Base-by-base conservation (phyloP, 2,329 filamentous ascomycete species). In the Drechslerella coelobrocha region DNA sequence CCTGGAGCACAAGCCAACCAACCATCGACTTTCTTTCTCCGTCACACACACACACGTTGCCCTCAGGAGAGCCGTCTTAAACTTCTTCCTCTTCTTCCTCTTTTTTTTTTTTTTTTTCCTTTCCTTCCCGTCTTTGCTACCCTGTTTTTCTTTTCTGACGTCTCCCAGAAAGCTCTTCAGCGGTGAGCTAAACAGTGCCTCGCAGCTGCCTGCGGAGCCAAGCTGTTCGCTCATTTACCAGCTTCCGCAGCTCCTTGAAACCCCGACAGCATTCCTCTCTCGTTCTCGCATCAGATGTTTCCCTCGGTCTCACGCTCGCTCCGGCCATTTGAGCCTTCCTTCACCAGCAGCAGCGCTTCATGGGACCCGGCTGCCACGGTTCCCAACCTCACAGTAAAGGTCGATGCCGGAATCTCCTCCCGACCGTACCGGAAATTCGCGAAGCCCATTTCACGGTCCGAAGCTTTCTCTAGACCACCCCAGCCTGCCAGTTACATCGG, bases 371-470 rank as follows among this genome's bases (percentile, higher is more conserved):
- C 62, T 48, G 47, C 62, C 39, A 17, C 62, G 10, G 54, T 68
- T 48, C 57, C 63, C 56, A 68, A 21, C 56, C 63, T 68, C 29
- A 43, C 63, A 10, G 55, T 56, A 5, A 61, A 41, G 31, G 48
- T 23, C 45, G 63, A 68, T 21, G 26, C 63, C 29, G 34, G 14
- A 26, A 45, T 50, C 47, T 61, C 56, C 45, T 61, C 55, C n/a
- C 41, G 55, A 45, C 53, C 63, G n/a, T 56, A 61, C 43, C 63
- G 63, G 21, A 68, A 61, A 55, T 68, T 61, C 26, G 63, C 63
- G 10, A 68, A 68, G 55, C 63, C 63, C 37, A 56, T 68, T 43
- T 68, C 63, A 14, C 56, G 63, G 27, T 68, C 63, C 29, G 63
- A 68, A 14, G 43, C 57, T 23, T 61, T 61, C 31, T 47, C 26